Percentiles rank a stretch among this genome's conserved stretches.
These are phyloP conservation scores for Serendipita vermifera DNA, from an alignment of 768 basidiomycete species.

Conservation along the genomic window DNA sequence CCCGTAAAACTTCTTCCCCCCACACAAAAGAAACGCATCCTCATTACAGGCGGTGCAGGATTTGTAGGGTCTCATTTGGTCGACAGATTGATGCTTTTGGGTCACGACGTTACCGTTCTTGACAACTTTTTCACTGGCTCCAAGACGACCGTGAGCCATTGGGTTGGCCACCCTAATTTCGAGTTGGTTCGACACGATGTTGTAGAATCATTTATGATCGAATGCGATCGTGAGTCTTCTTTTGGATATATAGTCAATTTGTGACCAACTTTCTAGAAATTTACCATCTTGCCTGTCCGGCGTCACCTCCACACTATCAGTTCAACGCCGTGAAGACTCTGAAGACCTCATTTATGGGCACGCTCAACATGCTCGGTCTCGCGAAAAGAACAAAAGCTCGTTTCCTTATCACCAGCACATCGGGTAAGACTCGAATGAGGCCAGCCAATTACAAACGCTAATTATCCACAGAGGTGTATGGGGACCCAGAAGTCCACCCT, in stretches of 20 bases:
- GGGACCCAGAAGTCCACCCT: constrained; percentile 96
- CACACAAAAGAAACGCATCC: constrained; percentile 67
- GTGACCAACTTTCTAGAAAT: constrained; percentile 48
- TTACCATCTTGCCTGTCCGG: constrained; percentile 96
- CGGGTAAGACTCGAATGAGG: constrained; percentile 59
- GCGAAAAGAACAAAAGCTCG: constrained; percentile 96
- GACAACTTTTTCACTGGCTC: constrained; percentile 99
- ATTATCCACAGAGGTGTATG: constrained; percentile 69
- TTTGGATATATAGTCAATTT: constrained; percentile 12
- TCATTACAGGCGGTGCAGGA: constrained; percentile 97
- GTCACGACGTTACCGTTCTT: constrained; percentile 92
- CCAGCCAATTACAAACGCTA: constrained; percentile 12
- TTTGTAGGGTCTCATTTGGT: constrained; percentile 98
- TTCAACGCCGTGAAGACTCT: constrained; percentile 96
- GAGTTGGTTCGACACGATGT: constrained; percentile 97
- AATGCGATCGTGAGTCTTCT: constrained; percentile 81
- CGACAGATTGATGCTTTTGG: constrained; percentile 93
- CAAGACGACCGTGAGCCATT: constrained; percentile 90
- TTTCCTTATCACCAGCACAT: constrained; percentile 91
- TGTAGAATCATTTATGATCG: constrained; percentile 95
- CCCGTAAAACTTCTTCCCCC: constrained; percentile 81
- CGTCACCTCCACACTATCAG: constrained; percentile 95
- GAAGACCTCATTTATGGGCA: constrained; percentile 97
- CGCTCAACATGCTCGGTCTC: constrained; percentile 95
- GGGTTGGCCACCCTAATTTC: constrained; percentile 98